Evolutionary conservation across 805 yeast species (phyloP).

Genomic region (Candida xiaguanensis): DNA sequence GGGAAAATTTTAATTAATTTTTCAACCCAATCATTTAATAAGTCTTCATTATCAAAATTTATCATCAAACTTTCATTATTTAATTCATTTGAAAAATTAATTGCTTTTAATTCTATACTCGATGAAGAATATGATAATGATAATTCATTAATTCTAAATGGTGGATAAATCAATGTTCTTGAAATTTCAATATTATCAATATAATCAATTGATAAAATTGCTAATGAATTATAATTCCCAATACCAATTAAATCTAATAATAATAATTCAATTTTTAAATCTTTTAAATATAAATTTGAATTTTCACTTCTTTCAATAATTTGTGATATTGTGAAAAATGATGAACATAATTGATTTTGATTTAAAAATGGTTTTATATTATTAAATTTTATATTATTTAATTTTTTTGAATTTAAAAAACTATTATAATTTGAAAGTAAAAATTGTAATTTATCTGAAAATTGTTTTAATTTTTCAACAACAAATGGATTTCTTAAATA

Average conservation of each 20-base stretch:
- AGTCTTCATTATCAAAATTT: slow-evolving; percentile 12
- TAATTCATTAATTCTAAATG: slow-evolving; percentile 38
- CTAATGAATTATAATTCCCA: slow-evolving; percentile 32
- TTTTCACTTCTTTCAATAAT: slow-evolving; percentile 32
- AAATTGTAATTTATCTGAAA: slow-evolving; percentile 12
- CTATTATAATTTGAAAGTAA: slow-evolving; percentile 16
- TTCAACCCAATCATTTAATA: slow-evolving; percentile 27
- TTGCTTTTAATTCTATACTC: slow-evolving; percentile 13
- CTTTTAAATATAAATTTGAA: slow-evolving; percentile 13
- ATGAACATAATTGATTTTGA: slow-evolving; percentile 24
- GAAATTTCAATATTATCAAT: slow-evolving; percentile 9
- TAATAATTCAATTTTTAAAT: slow-evolving; percentile 25
- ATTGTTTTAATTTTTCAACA: slow-evolving; percentile 23
- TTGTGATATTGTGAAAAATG: slow-evolving; percentile 33
- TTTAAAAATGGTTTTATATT: slow-evolving; percentile 28
- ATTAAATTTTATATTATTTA: slow-evolving; percentile 33
- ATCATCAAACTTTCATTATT: slow-evolving; percentile 12
- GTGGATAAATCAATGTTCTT: slow-evolving; percentile 38
- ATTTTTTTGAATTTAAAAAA: slow-evolving; percentile 14
- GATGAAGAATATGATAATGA: slow-evolving; percentile 16
- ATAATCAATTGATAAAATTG: slow-evolving; percentile 23
- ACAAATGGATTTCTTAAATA: slow-evolving; percentile 38
- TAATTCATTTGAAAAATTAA: slow-evolving; percentile 16
- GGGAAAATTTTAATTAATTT: slow-evolving; percentile 34
- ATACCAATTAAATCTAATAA: slow-evolving; percentile 28